These are phyloP conservation scores for Murraya paniculata DNA, from an alignment of 345 rosid species.

Conservation along the genomic window DNA sequence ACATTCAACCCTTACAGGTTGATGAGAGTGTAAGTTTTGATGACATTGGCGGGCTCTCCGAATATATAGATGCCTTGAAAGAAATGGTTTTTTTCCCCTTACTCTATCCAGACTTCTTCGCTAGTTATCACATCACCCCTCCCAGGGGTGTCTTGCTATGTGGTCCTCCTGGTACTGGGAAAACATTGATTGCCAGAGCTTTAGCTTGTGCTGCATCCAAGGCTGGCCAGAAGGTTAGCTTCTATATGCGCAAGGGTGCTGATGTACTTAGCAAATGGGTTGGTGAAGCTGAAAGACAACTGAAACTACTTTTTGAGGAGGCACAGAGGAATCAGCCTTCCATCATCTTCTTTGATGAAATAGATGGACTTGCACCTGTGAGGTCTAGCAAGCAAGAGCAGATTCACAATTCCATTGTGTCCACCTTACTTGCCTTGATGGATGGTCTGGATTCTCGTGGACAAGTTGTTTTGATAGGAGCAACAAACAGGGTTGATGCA, in stretches of 20 bases:
- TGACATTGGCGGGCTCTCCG: slow-evolving; percentile 96
- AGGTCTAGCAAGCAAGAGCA: slow-evolving; percentile 99
- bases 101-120: slow-evolving; percentile 97
- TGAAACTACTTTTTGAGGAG: slow-evolving; percentile 96
- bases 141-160: slow-evolving; percentile 98
- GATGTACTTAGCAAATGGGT: slow-evolving; percentile 99
- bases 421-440: slow-evolving; percentile 98
- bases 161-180: slow-evolving; percentile 99
- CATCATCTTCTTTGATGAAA: slow-evolving; percentile 97
- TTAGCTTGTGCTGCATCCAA: slow-evolving; percentile 99
- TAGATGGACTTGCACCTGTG: slow-evolving; percentile 99
- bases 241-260: slow-evolving; percentile 99
- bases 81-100: slow-evolving; percentile 99
- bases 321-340: slow-evolving; percentile 99
- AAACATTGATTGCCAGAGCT: slow-evolving; percentile 98
- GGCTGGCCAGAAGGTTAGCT: slow-evolving; percentile 99
- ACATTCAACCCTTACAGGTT: slow-evolving; percentile 97
- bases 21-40: slow-evolving; percentile 91
- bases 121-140: slow-evolving; percentile 92
- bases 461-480: slow-evolving; percentile 99
- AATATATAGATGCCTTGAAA: slow-evolving; percentile 90
- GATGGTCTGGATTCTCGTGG: slow-evolving; percentile 99
- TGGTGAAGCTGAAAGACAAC: slow-evolving; percentile 99
- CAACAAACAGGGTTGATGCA: slow-evolving; percentile 99
- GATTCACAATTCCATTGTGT: slow-evolving; percentile 98